phyloP scores from a whole-genome alignment of 1,284 basidiomycete species.

The Filobasidium uniguttulatum region DNA sequence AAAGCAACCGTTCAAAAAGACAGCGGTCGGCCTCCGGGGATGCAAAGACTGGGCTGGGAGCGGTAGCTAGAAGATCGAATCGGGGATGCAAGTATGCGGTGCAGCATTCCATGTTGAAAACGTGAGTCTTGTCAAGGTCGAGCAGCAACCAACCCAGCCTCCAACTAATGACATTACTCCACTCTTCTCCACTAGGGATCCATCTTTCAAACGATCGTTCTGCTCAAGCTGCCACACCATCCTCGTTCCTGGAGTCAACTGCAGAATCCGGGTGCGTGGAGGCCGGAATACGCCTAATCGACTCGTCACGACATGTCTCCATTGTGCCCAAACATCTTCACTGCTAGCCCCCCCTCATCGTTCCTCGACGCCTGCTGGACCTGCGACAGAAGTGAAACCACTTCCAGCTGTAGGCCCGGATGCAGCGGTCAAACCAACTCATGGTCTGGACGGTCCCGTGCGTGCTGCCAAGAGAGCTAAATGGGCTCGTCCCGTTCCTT shows the following conservation, averaged over 20 bases:
- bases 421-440: background rate
- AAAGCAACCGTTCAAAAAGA: background rate
- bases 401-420: background rate
- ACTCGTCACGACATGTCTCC: background rate
- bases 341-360: background rate
- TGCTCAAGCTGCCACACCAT: background rate
- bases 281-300: background rate
- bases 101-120: background rate
- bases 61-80: background rate
- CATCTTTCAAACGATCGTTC: background rate
- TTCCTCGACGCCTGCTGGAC: too few relatives aligned
- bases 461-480: background rate
- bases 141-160: too few relatives aligned
- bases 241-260: background rate
- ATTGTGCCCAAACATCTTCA: background rate
- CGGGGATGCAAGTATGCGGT: background rate
- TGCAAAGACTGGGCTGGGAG: background rate
- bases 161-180: too few relatives aligned
- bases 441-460: background rate
- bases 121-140: background rate
- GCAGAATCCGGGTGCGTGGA: background rate
- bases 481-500: background rate
- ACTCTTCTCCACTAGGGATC: background rate
- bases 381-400: too few relatives aligned
- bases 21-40: background rate